Conservation (phyloP, 768 basidiomycete species). For the Termitomyces sp. region DNA sequence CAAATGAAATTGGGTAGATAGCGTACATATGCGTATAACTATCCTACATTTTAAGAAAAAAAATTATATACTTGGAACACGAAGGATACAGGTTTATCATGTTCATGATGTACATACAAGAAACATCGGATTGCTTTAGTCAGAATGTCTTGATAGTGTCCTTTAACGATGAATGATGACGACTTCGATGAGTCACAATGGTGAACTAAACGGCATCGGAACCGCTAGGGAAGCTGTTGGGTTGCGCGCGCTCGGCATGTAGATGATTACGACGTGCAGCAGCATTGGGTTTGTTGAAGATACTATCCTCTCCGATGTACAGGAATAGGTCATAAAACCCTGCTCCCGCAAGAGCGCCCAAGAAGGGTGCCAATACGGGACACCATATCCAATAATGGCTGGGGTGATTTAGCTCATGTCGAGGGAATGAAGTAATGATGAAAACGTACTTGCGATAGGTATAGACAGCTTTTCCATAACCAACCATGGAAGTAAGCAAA, state of each 20-base stretch:
- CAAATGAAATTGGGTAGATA: not conserved
- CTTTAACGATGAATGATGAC: not conserved
- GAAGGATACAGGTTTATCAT: not conserved
- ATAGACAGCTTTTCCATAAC: constrained; percentile 48
- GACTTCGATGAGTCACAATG: not conserved
- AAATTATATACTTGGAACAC: not conserved
- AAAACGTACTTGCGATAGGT: constrained; percentile 32
- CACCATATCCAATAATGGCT: constrained; percentile 77
- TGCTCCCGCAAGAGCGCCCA: constrained; percentile 49
- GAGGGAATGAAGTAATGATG: not conserved
- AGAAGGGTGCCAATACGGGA: constrained; percentile 50
- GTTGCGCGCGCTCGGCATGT: constrained; percentile 8
- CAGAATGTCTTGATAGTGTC: not conserved
- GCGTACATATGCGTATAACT: not conserved
- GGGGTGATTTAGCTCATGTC: constrained; percentile 1
- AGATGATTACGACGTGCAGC: constrained; percentile 6
- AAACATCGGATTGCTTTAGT: not conserved
- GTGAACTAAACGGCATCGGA: constrained; percentile 6
- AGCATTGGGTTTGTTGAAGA: constrained; percentile 38
- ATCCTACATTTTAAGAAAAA: too few species aligned
- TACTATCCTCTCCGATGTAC: constrained; percentile 51
- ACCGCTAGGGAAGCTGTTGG: constrained; percentile 7
- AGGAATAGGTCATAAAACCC: constrained; percentile 54
- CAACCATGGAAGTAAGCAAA: constrained; percentile 61
- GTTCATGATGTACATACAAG: not conserved